Evolutionary conservation across 306 rosid genomes (phyloP), one percentile per base, ranked within the genome.

Genomic region (Cicer pinnatifidum): DNA sequence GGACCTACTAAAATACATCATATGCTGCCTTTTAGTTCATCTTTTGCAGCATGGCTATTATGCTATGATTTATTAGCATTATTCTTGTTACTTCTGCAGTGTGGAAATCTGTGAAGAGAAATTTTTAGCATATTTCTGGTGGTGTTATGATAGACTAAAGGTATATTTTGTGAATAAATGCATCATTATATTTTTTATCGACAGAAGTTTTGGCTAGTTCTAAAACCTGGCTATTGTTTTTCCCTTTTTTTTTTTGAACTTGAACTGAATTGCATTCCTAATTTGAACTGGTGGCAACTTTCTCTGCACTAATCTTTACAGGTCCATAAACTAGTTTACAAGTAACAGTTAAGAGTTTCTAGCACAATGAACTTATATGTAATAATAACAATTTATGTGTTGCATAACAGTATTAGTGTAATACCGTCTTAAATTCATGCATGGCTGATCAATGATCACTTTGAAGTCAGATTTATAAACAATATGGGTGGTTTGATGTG

Each of bases 111-210:
- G 83, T 40, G 89, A 89, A 82, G 91, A 88, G 77, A 91, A 94
- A 71, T 91, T 89, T 77, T 82, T 94, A 80, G 88, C 89, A 41
- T 88, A 91, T 87, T 94, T 94, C 87, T 94, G 97, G 98, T 94
- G 97, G 91, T 91, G 97, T 81, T 94, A 83, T 70, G 83, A 88
- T 84, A 88, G 90, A 79, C 82, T 94, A 48, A 89, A 91, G 87
- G 97, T 84, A 80, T 68, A 71, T 43, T 73, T 54, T 37, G 69
- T 58, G 64, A 66, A 64, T 67, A 60, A 76, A 10, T 50, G 16
- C 56, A 39, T 59, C 47, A 20, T 47, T 39, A 48, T n/a, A 78
- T 47, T 9, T 70, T 73, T 56, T 56, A 71, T 6, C 9, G 56
- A 45, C 39, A 38, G 41, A 69, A 74, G 39, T 35, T 73, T 40